Conservation (phyloP, 352 stramenopile genomes). For the Pilasporangium apinafurcum region DNA sequence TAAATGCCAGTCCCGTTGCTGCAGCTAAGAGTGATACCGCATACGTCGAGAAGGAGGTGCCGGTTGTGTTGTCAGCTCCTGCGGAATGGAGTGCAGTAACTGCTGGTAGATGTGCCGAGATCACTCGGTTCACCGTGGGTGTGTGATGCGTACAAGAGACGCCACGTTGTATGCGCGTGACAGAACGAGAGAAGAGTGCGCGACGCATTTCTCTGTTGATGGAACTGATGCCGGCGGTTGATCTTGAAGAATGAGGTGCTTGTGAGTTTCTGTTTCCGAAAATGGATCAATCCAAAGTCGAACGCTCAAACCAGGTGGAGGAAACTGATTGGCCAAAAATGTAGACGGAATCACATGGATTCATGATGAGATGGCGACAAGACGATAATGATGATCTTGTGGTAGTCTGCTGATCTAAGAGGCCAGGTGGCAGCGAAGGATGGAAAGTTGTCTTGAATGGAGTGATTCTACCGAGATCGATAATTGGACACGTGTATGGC, state of each 20-base stretch:
- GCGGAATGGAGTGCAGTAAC: neutral
- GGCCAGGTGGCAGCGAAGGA: no score
- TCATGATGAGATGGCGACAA: no score
- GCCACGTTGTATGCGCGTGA: constrained; percentile 1
- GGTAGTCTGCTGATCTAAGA: no score
- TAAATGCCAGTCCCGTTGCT: neutral
- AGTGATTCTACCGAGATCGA: no score
- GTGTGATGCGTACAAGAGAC: neutral
- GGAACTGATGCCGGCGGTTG: neutral
- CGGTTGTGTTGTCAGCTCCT: neutral
- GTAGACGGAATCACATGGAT: no score
- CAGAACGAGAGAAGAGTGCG: constrained; percentile 6
- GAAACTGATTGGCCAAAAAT: constrained; percentile 5
- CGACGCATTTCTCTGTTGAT: constrained; percentile 3
- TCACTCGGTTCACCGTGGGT: neutral
- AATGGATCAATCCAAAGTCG: neutral
- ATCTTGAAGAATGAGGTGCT: constrained; percentile 1
- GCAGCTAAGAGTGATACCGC: neutral
- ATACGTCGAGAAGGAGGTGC: constrained; percentile 1
- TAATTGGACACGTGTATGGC: no score
- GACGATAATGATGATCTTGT: no score
- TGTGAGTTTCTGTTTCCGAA: neutral
- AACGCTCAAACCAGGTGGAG: constrained; percentile 6
- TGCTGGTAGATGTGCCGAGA: neutral
- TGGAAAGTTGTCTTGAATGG: no score